Percentiles rank a stretch among this genome's conserved stretches.
These are phyloP conservation scores for Curvularia sp. DNA, from an alignment of 2,329 filamentous ascomycete species.

Conservation along the genomic window DNA sequence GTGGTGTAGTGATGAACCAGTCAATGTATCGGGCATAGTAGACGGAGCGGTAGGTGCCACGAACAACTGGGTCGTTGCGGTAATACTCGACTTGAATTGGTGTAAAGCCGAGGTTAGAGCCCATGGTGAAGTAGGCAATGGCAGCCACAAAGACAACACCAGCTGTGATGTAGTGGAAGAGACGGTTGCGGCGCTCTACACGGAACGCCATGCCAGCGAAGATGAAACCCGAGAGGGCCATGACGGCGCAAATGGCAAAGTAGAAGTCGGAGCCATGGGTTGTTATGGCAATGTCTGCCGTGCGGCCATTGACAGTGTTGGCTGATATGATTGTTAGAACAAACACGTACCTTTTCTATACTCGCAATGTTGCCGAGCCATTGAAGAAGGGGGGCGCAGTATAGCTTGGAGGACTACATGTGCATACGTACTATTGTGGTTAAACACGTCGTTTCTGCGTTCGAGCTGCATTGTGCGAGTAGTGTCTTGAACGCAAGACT, in stretches of 20 bases:
- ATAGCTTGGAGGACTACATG: neutral
- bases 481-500: neutral
- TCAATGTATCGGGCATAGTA: slow-evolving; percentile 73
- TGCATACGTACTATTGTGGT: slow-evolving; percentile 28
- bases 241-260: slow-evolving; percentile 67
- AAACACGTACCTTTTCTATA: neutral
- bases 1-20: slow-evolving; percentile 69
- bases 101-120: slow-evolving; percentile 69
- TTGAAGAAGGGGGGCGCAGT: neutral
- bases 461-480: slow-evolving; percentile 14
- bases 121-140: slow-evolving; percentile 72
- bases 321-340: slow-evolving; percentile 27
- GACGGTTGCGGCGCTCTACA: slow-evolving; percentile 63
- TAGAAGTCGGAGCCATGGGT: slow-evolving; percentile 68
- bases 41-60: slow-evolving; percentile 65
- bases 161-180: slow-evolving; percentile 71
- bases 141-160: slow-evolving; percentile 65
- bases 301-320: slow-evolving; percentile 56
- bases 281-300: slow-evolving; percentile 65
- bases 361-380: neutral
- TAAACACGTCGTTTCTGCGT: slow-evolving; percentile 33
- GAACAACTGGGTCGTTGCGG: slow-evolving; percentile 54
- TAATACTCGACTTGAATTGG: slow-evolving; percentile 69
- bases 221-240: slow-evolving; percentile 62
- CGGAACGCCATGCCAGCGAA: slow-evolving; percentile 62